Conservation (phyloP, 2,329 filamentous ascomycete species). For the Calonectria honghensis region DNA sequence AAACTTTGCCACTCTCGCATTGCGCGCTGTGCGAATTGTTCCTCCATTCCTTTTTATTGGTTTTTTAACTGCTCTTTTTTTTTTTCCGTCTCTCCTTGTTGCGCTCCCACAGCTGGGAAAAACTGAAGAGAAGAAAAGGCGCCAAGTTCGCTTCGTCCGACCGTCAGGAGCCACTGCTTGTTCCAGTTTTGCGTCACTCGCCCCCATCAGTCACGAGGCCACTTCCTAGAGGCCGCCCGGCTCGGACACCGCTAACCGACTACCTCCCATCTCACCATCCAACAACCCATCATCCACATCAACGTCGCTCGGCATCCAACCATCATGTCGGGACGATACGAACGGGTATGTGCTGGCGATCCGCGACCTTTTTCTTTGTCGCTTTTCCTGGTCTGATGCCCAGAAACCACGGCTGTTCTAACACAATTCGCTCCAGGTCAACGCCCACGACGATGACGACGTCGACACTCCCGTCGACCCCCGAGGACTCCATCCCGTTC, state of each 20-base stretch:
- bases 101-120: constrained; percentile 4
- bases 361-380: not conserved
- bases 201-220: constrained; percentile 44
- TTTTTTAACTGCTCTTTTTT: constrained; percentile 7
- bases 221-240: constrained; percentile 51
- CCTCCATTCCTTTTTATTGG: constrained; percentile 36
- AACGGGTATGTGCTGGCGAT: constrained; percentile 68
- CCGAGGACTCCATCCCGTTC: constrained; percentile 63
- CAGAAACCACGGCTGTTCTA: constrained; percentile 26
- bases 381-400: not conserved
- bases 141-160: constrained; percentile 19
- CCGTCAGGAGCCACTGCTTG: constrained; percentile 33
- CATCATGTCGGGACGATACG: constrained; percentile 74
- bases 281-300: constrained; percentile 29
- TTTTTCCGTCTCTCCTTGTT: not conserved
- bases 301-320: constrained; percentile 38
- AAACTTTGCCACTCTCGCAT: constrained; percentile 34
- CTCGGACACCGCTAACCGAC: constrained; percentile 39
- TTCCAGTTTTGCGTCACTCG: constrained; percentile 23
- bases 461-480: constrained; percentile 57
- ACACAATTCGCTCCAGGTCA: constrained; percentile 66
- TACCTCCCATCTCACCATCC: constrained; percentile 19
- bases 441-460: constrained; percentile 75
- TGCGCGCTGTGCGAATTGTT: constrained; percentile 40
- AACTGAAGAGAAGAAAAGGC: not conserved